phyloP scores from a whole-genome alignment of 345 rosid genomes.

The Sonneratia alba region DNA sequence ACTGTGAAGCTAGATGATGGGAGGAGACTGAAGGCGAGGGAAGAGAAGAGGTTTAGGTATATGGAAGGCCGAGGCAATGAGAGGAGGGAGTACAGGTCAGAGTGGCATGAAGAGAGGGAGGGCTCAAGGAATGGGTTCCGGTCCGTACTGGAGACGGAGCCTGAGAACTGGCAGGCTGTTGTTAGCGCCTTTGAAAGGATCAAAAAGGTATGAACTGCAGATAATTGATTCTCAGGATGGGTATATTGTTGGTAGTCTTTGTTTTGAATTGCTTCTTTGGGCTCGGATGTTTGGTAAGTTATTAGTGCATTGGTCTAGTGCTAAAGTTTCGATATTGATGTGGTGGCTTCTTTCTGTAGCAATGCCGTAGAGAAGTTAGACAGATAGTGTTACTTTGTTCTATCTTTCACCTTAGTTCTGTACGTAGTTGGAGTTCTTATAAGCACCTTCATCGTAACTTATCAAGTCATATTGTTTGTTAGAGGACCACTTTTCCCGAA shows the following conservation, averaged over 20 bases:
- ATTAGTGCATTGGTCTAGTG: background rate
- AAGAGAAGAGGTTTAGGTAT: conserved; percentile 59
- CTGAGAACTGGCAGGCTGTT: conserved; percentile 91
- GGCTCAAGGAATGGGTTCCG: conserved; percentile 38
- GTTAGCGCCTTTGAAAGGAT: conserved; percentile 71
- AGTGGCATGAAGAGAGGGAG: conserved; percentile 89
- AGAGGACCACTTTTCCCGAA: background rate
- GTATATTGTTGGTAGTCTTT: background rate
- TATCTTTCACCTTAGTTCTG: background rate
- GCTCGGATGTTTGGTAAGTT: background rate
- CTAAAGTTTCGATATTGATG: background rate
- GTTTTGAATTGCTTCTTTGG: background rate
- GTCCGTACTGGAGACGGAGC: conserved; percentile 54
- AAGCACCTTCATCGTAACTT: background rate
- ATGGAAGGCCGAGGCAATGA: conserved; percentile 30
- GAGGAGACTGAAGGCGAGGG: conserved; percentile 50
- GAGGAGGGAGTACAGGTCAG: conserved; percentile 43
- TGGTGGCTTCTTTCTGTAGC: background rate
- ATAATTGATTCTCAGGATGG: background rate
- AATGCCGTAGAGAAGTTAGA: background rate
- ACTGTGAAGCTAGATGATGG: conserved; percentile 93
- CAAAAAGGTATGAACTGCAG: conserved; percentile 43
- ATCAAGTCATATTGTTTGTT: background rate
- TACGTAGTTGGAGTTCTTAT: background rate
- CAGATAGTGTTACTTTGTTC: background rate